Percentiles rank a stretch among this genome's conserved stretches.
Evolutionary conservation across 1,284 basidiomycete species (phyloP).

Genomic region (Sanguinoderma infundibulare): DNA sequence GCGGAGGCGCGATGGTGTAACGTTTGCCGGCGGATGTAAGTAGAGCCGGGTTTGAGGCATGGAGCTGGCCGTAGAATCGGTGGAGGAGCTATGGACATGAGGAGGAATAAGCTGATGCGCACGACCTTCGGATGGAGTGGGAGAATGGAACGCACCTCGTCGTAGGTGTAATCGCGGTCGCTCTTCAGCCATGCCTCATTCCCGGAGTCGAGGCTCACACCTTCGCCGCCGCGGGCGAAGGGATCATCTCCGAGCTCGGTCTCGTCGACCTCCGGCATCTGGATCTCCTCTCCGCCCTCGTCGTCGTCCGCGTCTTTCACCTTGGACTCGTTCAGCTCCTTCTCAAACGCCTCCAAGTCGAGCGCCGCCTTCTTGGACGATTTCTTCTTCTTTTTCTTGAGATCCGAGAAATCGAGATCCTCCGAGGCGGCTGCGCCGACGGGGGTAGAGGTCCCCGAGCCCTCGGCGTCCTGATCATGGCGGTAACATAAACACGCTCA

Average conservation of each 20-base stretch:
- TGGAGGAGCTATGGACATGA: constrained; percentile 74
- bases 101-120: not conserved
- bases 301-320: constrained; percentile 63
- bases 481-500: not conserved
- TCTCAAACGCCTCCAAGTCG: constrained; percentile 87
- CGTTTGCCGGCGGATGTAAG: constrained; percentile 86
- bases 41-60: constrained; percentile 94
- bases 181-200: constrained; percentile 89
- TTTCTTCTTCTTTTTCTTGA: constrained; percentile 87
- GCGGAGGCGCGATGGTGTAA: constrained; percentile 98
- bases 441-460: constrained; percentile 68
- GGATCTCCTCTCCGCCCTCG: constrained; percentile 52
- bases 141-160: constrained; percentile 62
- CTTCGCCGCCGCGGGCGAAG: constrained; percentile 66
- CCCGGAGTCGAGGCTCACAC: constrained; percentile 65
- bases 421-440: constrained; percentile 50
- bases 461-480: constrained; percentile 55
- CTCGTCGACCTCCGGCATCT: constrained; percentile 69
- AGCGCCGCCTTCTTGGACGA: constrained; percentile 77
- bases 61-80: constrained; percentile 91
- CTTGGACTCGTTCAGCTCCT: constrained; percentile 78
- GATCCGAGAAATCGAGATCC: constrained; percentile 82
- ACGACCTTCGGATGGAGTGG: not conserved
- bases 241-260: constrained; percentile 86
- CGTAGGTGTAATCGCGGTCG: constrained; percentile 94